phyloP scores from a whole-genome alignment of 371 early-diverging fungal genomes.

The Blyttiomyces sp. region DNA sequence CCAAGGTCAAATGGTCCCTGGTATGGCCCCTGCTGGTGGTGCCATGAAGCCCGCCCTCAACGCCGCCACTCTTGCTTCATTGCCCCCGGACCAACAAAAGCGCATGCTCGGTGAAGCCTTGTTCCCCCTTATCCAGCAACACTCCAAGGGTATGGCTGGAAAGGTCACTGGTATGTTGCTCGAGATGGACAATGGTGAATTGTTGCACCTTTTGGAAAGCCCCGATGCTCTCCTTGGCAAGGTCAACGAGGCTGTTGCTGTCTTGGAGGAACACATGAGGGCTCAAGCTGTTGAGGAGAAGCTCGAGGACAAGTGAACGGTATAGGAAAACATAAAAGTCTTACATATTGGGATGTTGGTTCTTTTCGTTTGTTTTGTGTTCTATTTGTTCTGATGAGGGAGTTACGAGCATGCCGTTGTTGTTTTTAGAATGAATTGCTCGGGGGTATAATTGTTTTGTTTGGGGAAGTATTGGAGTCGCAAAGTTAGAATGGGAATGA shows the following conservation, averaged over 20 bases:
- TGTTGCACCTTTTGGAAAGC: slow-evolving; percentile 82
- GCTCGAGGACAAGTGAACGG: too few relatives aligned
- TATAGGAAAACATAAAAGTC: slow-evolving; percentile 14
- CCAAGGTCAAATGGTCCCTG: slow-evolving; percentile 17
- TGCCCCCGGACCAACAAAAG: slow-evolving; percentile 85
- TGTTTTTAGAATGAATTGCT: too few relatives aligned
- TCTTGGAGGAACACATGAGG: slow-evolving; percentile 69
- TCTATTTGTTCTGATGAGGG: not conserved
- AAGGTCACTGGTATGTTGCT: slow-evolving; percentile 99
- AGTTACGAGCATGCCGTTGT: too few relatives aligned
- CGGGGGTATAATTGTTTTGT: not conserved
- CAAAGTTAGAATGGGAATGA: not conserved
- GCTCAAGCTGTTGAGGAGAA: slow-evolving; percentile 12
- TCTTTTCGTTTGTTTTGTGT: not conserved
- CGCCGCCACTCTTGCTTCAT: slow-evolving; percentile 77
- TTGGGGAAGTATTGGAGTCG: not conserved
- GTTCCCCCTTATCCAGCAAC: slow-evolving; percentile 74
- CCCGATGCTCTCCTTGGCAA: slow-evolving; percentile 44
- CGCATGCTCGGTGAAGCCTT: slow-evolving; percentile 93
- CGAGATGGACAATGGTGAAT: slow-evolving; percentile 95
- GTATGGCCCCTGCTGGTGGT: slow-evolving; percentile 38
- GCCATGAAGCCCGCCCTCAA: slow-evolving; percentile 51
- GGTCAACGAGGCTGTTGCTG: slow-evolving; percentile 84
- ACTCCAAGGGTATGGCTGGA: slow-evolving; percentile 76
- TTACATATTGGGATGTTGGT: not conserved